Evolutionary conservation across 2,329 filamentous ascomycete species (phyloP), one percentile per base, ranked within the genome.

Genomic region (Diaporthe helianthi): DNA sequence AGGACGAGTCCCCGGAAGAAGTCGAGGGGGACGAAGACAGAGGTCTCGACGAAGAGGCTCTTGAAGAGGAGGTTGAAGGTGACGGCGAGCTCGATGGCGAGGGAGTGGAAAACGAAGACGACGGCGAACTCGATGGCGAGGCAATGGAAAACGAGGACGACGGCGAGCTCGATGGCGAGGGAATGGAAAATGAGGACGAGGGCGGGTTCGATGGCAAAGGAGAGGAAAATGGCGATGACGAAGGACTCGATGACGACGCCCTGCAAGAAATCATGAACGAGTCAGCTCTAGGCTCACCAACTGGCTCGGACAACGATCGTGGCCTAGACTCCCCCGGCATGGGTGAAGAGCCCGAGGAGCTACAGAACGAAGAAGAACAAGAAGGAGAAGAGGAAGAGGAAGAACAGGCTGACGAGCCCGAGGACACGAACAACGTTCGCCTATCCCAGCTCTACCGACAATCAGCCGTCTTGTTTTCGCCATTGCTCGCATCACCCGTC

Each of bases 401-500:
- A 9, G 36, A 38, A 22, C 26, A 64, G 12, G 12, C 49, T 29
- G 38, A 41, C 10, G 67, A 54, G 22, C 33, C 58, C 10, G 38
- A 49, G n/a, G 36, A 44, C 47, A 31, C 55, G 3, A 49, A n/a
- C 38, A 22, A 24, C 26, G 58, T 68, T 36, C 67, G 67, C 24
- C n/a, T 68, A 29, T 68, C 67, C 31, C 58, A 63, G 22, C 38
- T 68, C n/a, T 68, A 68, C 58, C 36, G 29, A 15, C 38, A 68
- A 36, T 46, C 55, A 22, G 67, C 31, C 15, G 38, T 44, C 36
- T 8, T 55, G 33, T 55, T 66, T 9, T 55, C 51, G 10, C 64
- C 64, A 26, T 2, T 64, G 22, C 55, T 46, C 29, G 47, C 67
- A 22, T 51, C 55, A 24, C 58, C 67, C 4, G 47, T 52, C 3